Evolutionary conservation across 768 basidiomycete species (phyloP), one percentile per base, ranked within the genome.

Genomic region (Aureoboletus auriporus): DNA sequence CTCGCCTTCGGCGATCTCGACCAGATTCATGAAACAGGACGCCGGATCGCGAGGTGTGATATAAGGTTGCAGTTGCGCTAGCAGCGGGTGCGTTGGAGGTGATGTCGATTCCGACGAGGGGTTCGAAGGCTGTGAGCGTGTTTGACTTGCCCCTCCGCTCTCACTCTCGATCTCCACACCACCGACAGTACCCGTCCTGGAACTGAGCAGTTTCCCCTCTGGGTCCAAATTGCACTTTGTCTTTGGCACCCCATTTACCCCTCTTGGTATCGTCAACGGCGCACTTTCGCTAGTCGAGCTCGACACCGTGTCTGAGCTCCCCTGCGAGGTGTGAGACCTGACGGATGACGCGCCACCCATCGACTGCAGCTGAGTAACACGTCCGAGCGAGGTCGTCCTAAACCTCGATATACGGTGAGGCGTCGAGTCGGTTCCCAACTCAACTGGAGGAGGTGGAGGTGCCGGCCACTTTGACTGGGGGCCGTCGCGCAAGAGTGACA

Each of bases 1-100:
- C 61, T 90, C 89, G 28, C 90, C 89, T 61, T 91, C 86, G 0
- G 89, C 89, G 27, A 93, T 84, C 67, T 90, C 89, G 46, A 76
- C 78, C 39, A 90, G 69, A 52, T 89, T 80, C 8, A 74, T 67
- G 64, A 86, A 91, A 48, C 78, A 75, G 4, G 77, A 72, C 1
- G 76, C 71, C 4, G 89, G 89, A 59, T 89, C 78, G 16, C 78
- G 64, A 1, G 82, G 76, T 54, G 84, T 76, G 56, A 91, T 84
- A 62, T 82, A 86, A 26, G 77, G 74, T 39, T 56, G 51, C 75
- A 77, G 20, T 83, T 69, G 49, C 2, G 1, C 83, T 80, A 33
- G 72, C 69, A 46, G 58, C 30, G 36, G 70, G 57, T 50, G 60
- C 40, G 16, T 26, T 30, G 10, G 27, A 12, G 34, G 14, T 12